A percentile compares a stretch with the other conserved stretches of the same genome.
phyloP scores from a whole-genome alignment of 306 rosid species.

The Cucurbita argyrosperma region DNA sequence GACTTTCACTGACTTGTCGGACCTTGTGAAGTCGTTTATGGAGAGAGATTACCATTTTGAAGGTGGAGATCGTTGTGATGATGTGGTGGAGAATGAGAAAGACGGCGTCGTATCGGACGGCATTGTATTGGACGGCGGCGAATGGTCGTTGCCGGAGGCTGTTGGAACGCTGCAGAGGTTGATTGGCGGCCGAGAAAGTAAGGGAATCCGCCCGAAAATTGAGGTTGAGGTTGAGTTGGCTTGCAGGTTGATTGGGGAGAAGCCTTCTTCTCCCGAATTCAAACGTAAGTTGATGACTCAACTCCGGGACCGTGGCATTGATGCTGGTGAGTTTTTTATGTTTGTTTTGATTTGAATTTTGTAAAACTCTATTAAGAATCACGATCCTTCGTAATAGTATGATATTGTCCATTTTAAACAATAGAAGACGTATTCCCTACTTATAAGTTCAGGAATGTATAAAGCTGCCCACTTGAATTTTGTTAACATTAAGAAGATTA shows the following conservation, averaged over 20 bases:
- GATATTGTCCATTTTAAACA: too few species aligned
- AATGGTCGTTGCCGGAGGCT: constrained; percentile 24
- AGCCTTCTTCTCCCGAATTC: constrained; percentile 21
- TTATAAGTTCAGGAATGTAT: too few species aligned
- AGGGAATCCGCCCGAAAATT: constrained; percentile 19
- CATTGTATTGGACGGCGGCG: constrained; percentile 3
- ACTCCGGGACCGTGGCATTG: constrained; percentile 50
- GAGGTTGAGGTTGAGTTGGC: constrained; percentile 26
- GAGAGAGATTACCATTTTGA: constrained; percentile 20
- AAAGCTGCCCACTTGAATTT: too few species aligned
- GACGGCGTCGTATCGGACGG: constrained; percentile 19
- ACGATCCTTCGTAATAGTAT: too few species aligned
- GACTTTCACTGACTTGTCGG: constrained; percentile 43
- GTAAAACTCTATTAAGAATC: too few species aligned
- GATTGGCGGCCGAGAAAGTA: constrained; percentile 12
- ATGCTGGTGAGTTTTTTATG: constrained; percentile 39
- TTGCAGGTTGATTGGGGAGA: constrained; percentile 9
- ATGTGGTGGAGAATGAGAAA: constrained; percentile 5
- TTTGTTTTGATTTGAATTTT: neutral
- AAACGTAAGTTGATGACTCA: constrained; percentile 54
- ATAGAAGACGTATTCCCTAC: too few species aligned
- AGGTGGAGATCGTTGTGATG: neutral
- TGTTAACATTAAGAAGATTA: too few species aligned
- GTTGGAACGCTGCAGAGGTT: constrained; percentile 21
- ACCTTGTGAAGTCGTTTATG: constrained; percentile 67